These are phyloP conservation scores for Macadamia integrifolia DNA, from an alignment of 164 flowering plant species.

Conservation along the genomic window DNA sequence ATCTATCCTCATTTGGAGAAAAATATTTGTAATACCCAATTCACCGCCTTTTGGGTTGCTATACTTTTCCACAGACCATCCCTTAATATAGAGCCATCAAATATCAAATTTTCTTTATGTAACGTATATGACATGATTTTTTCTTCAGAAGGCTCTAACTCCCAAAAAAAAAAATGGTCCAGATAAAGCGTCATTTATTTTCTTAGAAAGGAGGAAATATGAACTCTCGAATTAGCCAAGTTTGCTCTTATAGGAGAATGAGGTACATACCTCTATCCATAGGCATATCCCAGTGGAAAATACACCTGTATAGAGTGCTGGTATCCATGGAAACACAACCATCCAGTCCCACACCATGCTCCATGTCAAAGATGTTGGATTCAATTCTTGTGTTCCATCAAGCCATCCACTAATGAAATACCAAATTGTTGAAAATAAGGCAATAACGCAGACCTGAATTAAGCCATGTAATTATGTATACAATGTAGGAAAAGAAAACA, in stretches of 20 bases:
- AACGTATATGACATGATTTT: too few species aligned
- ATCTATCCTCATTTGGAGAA: too few species aligned
- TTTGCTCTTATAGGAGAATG: background rate
- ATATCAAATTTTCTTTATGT: too few species aligned
- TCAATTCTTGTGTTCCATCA: conserved; percentile 20
- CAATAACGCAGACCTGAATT: conserved; percentile 54
- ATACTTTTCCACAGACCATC: too few species aligned
- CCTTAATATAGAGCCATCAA: too few species aligned
- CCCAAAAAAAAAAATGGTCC: background rate
- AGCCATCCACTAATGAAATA: conserved; percentile 39
- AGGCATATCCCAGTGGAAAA: conserved; percentile 79
- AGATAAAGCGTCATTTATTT: background rate
- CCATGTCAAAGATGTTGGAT: conserved; percentile 52
- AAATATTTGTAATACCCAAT: too few species aligned
- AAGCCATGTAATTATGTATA: conserved; percentile 7
- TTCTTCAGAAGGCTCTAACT: conserved; percentile 4
- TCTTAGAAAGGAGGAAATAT: background rate
- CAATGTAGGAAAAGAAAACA: background rate
- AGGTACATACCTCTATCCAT: conserved; percentile 68
- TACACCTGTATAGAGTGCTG: conserved; percentile 75
- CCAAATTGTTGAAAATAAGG: conserved; percentile 56
- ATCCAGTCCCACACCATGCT: conserved; percentile 36
- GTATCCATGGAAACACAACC: conserved; percentile 73
- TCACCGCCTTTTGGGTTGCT: too few species aligned
- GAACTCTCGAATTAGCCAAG: background rate